Conservation (phyloP, 1,139 yeast genomes). For the Candida dubliniensis region DNA sequence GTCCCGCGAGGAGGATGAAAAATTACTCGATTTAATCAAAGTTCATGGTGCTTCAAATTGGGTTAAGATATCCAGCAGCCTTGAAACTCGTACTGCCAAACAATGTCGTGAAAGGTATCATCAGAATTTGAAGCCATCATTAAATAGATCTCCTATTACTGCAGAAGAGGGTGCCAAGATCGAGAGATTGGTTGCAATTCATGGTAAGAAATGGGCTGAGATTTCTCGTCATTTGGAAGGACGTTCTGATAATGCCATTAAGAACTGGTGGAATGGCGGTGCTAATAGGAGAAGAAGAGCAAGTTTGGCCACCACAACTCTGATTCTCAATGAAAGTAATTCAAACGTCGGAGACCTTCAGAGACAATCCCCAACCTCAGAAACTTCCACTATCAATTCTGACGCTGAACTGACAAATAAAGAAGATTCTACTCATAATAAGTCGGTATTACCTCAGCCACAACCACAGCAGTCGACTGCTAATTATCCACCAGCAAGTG, state of each 20-base stretch:
- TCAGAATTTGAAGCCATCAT: conserved; percentile 82
- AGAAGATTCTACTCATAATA: neutral
- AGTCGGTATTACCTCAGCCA: conserved; percentile 9
- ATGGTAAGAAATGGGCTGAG: conserved; percentile 95
- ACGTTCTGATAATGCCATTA: conserved; percentile 85
- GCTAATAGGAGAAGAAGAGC: conserved; percentile 75
- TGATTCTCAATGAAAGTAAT: neutral
- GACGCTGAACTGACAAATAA: neutral
- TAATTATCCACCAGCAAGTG: conserved; percentile 4
- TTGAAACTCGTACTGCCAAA: conserved; percentile 82
- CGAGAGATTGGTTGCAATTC: conserved; percentile 72
- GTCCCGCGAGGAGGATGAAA: conserved; percentile 83
- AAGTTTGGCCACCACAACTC: conserved; percentile 16
- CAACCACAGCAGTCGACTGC: neutral
- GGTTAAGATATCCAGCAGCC: conserved; percentile 77
- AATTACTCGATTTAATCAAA: conserved; percentile 66
- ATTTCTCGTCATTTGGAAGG: conserved; percentile 87
- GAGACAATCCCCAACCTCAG: conserved; percentile 1
- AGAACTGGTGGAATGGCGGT: conserved; percentile 97
- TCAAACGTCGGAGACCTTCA: neutral
- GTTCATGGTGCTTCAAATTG: conserved; percentile 85
- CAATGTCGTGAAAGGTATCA: conserved; percentile 93
- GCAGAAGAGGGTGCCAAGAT: conserved; percentile 81
- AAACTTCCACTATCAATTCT: neutral
- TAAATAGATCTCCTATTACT: conserved; percentile 80